Percentiles rank a stretch among this genome's conserved stretches.
phyloP scores from a whole-genome alignment of 148 eudicot species.

The Arctostaphylos glauca region DNA sequence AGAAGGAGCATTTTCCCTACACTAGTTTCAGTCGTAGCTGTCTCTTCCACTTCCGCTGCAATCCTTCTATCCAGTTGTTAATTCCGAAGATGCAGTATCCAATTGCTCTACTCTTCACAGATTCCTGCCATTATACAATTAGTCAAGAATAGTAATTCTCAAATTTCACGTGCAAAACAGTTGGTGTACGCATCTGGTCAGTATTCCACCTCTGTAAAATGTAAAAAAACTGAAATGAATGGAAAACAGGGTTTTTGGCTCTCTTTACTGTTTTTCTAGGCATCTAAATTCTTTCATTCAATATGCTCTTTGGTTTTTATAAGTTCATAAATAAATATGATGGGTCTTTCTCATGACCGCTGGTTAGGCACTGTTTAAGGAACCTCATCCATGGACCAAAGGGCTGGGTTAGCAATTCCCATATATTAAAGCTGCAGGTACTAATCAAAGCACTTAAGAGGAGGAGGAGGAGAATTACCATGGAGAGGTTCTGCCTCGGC shows the following conservation, averaged over 20 bases:
- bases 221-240: conserved; percentile 5
- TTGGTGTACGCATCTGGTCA: neutral
- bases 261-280: neutral
- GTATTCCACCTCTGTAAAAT: neutral
- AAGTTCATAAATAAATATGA: neutral
- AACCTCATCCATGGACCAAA: neutral
- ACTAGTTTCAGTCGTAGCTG: conserved; percentile 38
- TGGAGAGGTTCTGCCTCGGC: conserved; percentile 36
- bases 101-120: conserved; percentile 39
- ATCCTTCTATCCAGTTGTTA: conserved; percentile 29
- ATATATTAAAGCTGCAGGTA: neutral
- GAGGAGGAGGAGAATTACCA: conserved; percentile 34
- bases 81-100: conserved; percentile 53
- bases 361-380: neutral
- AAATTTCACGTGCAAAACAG: neutral
- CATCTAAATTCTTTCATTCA: neutral
- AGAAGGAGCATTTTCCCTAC: conserved; percentile 12
- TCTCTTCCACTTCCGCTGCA: conserved; percentile 45
- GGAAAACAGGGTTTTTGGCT: neutral
- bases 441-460: neutral
- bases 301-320: neutral
- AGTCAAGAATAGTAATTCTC: conserved; percentile 1
- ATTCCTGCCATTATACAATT: conserved; percentile 45
- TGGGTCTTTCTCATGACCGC: neutral
- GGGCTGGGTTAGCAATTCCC: neutral